Conservation (phyloP, 2,329 filamentous ascomycete genomes). For the Alternaria metachromatica region DNA sequence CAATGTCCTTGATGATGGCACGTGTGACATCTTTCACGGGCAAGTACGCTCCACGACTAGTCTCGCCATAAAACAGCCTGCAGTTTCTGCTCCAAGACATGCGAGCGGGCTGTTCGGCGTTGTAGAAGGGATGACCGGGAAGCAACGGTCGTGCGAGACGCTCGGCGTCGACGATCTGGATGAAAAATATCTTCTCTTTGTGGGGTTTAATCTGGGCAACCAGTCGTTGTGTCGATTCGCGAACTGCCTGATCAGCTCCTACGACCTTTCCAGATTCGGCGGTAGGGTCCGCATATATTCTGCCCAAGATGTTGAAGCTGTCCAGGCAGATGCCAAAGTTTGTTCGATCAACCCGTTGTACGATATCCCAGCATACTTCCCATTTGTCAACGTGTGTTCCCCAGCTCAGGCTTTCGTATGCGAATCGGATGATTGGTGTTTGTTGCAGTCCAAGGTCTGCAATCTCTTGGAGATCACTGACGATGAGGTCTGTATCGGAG, state of each 20-base stretch:
- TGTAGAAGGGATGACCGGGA: slow-evolving; percentile 64
- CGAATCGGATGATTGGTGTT: slow-evolving; percentile 67
- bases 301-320: slow-evolving; percentile 77
- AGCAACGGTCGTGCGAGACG: slow-evolving; percentile 64
- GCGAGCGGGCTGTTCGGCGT: slow-evolving; percentile 63
- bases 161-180: slow-evolving; percentile 80
- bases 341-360: slow-evolving; percentile 66
- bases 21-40: slow-evolving; percentile 67
- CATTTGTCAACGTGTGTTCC: slow-evolving; percentile 73
- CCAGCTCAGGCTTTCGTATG: slow-evolving; percentile 77
- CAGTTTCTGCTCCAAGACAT: slow-evolving; percentile 85
- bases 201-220: slow-evolving; percentile 60
- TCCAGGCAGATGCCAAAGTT: slow-evolving; percentile 82
- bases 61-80: slow-evolving; percentile 70
- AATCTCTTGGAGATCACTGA: slow-evolving; percentile 67
- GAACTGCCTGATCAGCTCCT: slow-evolving; percentile 63
- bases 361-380: slow-evolving; percentile 74
- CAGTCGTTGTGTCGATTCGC: slow-evolving; percentile 62
- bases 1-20: slow-evolving; percentile 68
- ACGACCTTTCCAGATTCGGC: slow-evolving; percentile 58
- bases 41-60: slow-evolving; percentile 69
- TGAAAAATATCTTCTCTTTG: slow-evolving; percentile 71
- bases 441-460: slow-evolving; percentile 70
- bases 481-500: slow-evolving; percentile 62
- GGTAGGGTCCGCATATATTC: slow-evolving; percentile 73